phyloP scores from a whole-genome alignment of 345 rosid genomes.

The Eucalyptus marginata region DNA sequence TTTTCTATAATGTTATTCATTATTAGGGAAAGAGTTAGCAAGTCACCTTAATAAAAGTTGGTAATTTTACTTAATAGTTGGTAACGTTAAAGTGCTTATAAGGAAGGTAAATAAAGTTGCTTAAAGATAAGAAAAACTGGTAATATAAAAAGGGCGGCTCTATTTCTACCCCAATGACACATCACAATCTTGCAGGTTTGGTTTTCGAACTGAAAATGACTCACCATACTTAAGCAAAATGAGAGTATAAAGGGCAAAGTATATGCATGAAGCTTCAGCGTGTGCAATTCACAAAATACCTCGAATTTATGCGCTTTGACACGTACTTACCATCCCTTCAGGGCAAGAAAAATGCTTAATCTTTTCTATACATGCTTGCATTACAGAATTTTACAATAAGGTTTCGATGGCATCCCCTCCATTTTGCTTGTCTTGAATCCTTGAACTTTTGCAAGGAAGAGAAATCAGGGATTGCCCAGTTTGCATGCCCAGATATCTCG shows the following conservation, averaged over 20 bases:
- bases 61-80: not conserved
- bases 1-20: not conserved
- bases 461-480: not conserved
- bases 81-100: not conserved
- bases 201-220: not conserved
- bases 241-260: not conserved
- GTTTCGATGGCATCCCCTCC: not conserved
- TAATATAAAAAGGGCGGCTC: too few species aligned
- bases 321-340: not conserved
- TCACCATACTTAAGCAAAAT: not conserved
- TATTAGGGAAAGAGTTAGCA: not conserved
- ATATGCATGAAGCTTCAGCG: not conserved
- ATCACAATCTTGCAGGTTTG: not conserved
- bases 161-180: too few species aligned
- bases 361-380: not conserved
- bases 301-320: not conserved
- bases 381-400: not conserved
- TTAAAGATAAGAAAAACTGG: not conserved
- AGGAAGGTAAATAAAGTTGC: not conserved
- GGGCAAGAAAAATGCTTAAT: not conserved
- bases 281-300: not conserved
- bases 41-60: not conserved
- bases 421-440: not conserved
- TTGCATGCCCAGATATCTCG: not conserved
- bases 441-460: not conserved